A percentile compares a stretch with the other conserved stretches of the same genome.
Evolutionary conservation across 176 grass and related monocot species (phyloP).

Genomic region (Carex myosuroides): DNA sequence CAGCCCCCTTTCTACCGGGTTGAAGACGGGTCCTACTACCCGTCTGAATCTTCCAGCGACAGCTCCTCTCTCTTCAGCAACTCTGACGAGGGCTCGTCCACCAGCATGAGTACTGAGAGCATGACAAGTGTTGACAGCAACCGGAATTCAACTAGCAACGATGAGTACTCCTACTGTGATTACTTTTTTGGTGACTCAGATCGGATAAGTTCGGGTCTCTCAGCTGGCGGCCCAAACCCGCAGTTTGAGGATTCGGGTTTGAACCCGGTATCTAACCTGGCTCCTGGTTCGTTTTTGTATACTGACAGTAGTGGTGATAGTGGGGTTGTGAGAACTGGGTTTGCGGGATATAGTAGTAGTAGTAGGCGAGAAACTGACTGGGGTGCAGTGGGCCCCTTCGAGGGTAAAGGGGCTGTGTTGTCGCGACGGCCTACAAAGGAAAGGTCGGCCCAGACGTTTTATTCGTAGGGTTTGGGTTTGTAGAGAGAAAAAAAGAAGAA

Average conservation of each 20-base stretch:
- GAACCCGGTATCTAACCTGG: neutral
- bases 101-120: conserved; percentile 32
- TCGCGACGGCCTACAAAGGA: conserved; percentile 28
- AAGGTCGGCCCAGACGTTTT: conserved; percentile 41
- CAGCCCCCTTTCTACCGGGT: conserved; percentile 16
- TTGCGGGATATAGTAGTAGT: conserved; percentile 31
- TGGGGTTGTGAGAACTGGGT: conserved; percentile 21
- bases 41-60: conserved; percentile 32
- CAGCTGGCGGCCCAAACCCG: conserved; percentile 28
- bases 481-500: conserved; percentile 59
- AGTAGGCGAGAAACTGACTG: conserved; percentile 32
- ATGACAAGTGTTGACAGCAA: conserved; percentile 46
- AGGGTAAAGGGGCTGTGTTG: conserved; percentile 27
- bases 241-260: conserved; percentile 31
- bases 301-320: conserved; percentile 35
- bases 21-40: neutral
- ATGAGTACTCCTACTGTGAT: conserved; percentile 31
- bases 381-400: conserved; percentile 25
- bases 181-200: conserved; percentile 35
- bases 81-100: conserved; percentile 48
- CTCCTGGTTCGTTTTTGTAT: conserved; percentile 30
- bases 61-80: conserved; percentile 62
- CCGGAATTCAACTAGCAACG: conserved; percentile 43
- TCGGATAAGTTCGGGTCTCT: conserved; percentile 19
- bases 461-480: conserved; percentile 47